A percentile compares a stretch with the other conserved stretches of the same genome.
These are phyloP conservation scores for Fusarium circinatum DNA, from an alignment of 2,329 filamentous ascomycete genomes.

Conservation along the genomic window DNA sequence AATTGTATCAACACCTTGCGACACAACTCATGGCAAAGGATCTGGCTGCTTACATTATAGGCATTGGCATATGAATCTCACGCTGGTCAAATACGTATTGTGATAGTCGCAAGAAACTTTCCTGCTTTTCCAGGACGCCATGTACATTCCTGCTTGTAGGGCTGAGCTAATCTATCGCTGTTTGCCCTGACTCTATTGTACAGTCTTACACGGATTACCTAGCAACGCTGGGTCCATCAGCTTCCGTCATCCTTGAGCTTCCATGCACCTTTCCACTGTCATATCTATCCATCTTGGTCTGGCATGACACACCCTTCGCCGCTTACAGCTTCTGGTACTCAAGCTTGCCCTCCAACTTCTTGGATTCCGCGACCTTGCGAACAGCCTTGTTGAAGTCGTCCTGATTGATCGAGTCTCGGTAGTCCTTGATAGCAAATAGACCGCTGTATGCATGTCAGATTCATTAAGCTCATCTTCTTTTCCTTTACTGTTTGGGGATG, in stretches of 20 bases:
- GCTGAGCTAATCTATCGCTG: constrained; percentile 36
- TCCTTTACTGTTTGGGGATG: neutral
- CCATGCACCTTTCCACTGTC: constrained; percentile 21
- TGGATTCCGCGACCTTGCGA: constrained; percentile 94
- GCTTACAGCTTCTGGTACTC: constrained; percentile 93
- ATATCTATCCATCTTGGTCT: constrained; percentile 22
- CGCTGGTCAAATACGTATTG: neutral
- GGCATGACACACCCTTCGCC: constrained; percentile 7
- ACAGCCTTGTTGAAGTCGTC: constrained; percentile 99
- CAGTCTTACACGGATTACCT: constrained; percentile 43
- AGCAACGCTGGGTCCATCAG: constrained; percentile 28
- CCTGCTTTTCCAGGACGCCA: constrained; percentile 37
- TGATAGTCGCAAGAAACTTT: constrained; percentile 10
- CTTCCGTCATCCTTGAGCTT: constrained; percentile 16
- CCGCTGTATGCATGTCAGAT: constrained; percentile 66
- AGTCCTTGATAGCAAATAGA: constrained; percentile 97
- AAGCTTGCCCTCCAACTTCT: constrained; percentile 98
- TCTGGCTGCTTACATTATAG: constrained; percentile 8
- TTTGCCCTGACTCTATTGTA: constrained; percentile 43
- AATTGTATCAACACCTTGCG: neutral
- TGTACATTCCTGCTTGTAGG: constrained; percentile 42
- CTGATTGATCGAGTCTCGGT: constrained; percentile 94
- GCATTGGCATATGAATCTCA: constrained; percentile 16
- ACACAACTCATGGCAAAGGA: neutral
- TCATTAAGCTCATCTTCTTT: constrained; percentile 14